These are phyloP conservation scores for Xerocomellus amylosporus DNA, from an alignment of 768 basidiomycete species.

Conservation along the genomic window DNA sequence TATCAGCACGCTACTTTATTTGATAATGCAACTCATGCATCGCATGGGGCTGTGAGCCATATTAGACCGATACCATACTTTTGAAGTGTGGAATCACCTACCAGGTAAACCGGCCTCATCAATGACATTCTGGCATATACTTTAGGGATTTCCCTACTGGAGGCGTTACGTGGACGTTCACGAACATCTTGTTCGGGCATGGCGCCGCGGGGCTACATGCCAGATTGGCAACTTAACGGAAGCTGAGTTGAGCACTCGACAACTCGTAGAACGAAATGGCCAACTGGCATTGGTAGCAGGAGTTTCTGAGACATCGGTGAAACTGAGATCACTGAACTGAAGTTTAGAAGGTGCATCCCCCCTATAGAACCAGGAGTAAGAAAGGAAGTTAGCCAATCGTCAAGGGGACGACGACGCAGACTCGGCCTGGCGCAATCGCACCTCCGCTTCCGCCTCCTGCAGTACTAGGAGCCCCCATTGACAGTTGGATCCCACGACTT, in stretches of 20 bases:
- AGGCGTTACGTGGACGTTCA: too few relatives aligned
- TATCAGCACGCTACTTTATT: not conserved
- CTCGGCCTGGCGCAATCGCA: conserved; percentile 14
- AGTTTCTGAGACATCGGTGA: conserved; percentile 48
- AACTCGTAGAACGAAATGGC: not conserved
- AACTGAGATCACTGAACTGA: conserved; percentile 43
- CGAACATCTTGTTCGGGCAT: conserved; percentile 45
- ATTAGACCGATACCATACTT: not conserved
- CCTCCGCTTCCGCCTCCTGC: conserved; percentile 47
- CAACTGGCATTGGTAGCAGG: conserved; percentile 35
- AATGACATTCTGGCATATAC: conserved; percentile 26
- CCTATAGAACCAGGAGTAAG: conserved; percentile 48
- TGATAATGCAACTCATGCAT: not conserved
- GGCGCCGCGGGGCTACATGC: conserved; percentile 47
- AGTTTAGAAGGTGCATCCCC: conserved; percentile 48
- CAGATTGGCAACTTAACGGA: conserved; percentile 25
- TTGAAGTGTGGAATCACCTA: not conserved
- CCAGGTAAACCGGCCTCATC: conserved; percentile 31
- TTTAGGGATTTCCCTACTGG: conserved; percentile 31
- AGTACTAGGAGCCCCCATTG: conserved; percentile 39
- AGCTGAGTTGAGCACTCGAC: not conserved
- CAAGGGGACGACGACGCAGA: conserved; percentile 12
- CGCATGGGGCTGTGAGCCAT: not conserved
- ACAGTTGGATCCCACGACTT: conserved; percentile 49
- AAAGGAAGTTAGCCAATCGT: conserved; percentile 37